Percentiles rank a stretch among this genome's conserved stretches.
Conservation (phyloP, 2,329 filamentous ascomycete genomes). For the Ophiosphaerella narmari region DNA sequence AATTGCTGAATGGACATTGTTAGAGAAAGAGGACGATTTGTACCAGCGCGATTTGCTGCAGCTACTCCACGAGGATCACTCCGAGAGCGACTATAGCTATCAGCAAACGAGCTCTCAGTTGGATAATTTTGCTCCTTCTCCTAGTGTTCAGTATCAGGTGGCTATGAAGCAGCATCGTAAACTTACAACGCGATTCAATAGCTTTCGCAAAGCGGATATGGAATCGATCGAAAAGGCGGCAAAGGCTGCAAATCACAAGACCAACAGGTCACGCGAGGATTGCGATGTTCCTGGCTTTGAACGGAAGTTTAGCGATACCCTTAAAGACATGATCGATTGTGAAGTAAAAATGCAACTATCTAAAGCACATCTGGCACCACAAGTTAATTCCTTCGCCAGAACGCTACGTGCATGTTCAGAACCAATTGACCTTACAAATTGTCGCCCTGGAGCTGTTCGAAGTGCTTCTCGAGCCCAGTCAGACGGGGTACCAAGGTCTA, state of each 20-base stretch:
- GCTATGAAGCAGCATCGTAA: not conserved
- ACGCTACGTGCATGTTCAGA: not conserved
- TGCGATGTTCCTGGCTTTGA: not conserved
- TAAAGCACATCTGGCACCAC: not conserved
- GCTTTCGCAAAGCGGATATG: not conserved
- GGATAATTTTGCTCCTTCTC: not conserved
- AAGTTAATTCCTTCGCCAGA: not conserved
- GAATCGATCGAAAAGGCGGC: not conserved
- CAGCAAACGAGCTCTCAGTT: not conserved
- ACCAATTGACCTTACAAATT: not conserved
- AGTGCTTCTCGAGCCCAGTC: not conserved
- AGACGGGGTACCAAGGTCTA: not conserved
- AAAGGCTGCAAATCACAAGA: not conserved
- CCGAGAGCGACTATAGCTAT: not conserved
- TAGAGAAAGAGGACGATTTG: constrained; percentile 20
- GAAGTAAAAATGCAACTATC: not conserved
- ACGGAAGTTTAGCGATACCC: not conserved
- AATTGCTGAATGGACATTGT: constrained; percentile 20
- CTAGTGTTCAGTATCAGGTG: not conserved
- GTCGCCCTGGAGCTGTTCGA: not conserved
- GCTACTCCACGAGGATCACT: not conserved
- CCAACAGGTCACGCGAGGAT: not conserved
- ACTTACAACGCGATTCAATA: not conserved
- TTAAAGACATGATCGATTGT: not conserved
- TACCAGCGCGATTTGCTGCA: constrained; percentile 19